Conservation (phyloP, 106 monocot genomes). For the Acorus calamus region DNA sequence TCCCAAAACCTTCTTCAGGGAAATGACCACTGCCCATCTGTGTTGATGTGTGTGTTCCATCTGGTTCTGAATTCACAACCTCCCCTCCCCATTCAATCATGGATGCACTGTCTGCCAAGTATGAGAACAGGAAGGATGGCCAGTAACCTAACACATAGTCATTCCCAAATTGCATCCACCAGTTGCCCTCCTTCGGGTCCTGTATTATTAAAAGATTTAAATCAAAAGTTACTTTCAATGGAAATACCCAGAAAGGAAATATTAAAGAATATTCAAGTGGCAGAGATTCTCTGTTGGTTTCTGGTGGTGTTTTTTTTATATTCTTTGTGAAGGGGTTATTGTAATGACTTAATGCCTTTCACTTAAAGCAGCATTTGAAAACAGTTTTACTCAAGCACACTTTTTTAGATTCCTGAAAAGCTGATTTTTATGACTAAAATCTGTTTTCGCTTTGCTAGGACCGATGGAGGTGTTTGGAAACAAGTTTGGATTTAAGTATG, state of each 20-base stretch:
- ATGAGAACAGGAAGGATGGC: constrained; percentile 69
- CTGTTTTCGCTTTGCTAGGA: too few species aligned
- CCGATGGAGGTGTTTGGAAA: too few species aligned
- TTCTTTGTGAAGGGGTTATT: not conserved
- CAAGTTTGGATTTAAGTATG: too few species aligned
- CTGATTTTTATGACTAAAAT: too few species aligned
- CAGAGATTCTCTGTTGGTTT: constrained; percentile 24
- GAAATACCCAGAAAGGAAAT: not conserved
- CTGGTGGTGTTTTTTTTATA: not conserved
- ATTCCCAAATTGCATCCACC: constrained; percentile 84
- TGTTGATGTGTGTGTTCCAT: constrained; percentile 71
- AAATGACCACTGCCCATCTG: constrained; percentile 80
- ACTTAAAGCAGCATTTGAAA: too few species aligned
- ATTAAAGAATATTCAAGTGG: constrained; percentile 10
- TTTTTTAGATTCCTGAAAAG: too few species aligned
- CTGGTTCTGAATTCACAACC: constrained; percentile 58
- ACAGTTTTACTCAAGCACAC: too few species aligned
- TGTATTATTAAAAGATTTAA: constrained; percentile 1
- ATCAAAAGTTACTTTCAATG: not conserved
- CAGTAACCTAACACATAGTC: constrained; percentile 68
- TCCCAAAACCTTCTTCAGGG: constrained; percentile 65
- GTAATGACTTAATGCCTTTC: too few species aligned
- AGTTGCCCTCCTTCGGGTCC: constrained; percentile 65
- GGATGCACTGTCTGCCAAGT: constrained; percentile 44
- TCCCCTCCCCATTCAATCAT: constrained; percentile 89